Evolutionary conservation across 1,139 yeast genomes (phyloP).

Genomic region (Suhomyces guaymorum): DNA sequence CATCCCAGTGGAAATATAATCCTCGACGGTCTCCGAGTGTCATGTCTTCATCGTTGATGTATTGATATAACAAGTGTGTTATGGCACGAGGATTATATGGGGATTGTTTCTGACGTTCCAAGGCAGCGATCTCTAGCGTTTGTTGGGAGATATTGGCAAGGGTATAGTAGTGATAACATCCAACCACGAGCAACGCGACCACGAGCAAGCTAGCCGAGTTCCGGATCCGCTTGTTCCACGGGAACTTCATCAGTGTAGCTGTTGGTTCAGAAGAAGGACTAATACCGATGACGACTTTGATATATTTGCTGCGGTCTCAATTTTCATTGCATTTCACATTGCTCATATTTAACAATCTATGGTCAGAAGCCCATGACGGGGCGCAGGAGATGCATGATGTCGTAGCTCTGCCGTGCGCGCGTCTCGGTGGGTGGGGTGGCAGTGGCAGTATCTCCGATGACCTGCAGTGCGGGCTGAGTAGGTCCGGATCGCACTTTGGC

Average conservation of each 20-base stretch:
- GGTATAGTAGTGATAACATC: constrained; percentile 3
- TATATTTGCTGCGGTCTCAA: too few relatives aligned
- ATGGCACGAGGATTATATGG: constrained; percentile 32
- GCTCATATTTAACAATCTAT: too few relatives aligned
- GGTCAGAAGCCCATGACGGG: too few relatives aligned
- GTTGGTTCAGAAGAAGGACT: too few relatives aligned
- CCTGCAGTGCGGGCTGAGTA: too few relatives aligned
- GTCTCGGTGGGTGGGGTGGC: too few relatives aligned
- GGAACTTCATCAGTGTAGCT: neutral
- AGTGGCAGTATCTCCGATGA: too few relatives aligned
- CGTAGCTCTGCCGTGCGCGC: too few relatives aligned
- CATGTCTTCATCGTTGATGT: constrained; percentile 15
- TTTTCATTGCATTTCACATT: too few relatives aligned
- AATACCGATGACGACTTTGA: too few relatives aligned
- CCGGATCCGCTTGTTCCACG: neutral
- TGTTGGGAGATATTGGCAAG: constrained; percentile 22
- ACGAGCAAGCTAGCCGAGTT: neutral
- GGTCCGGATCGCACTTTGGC: too few relatives aligned
- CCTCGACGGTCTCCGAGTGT: constrained; percentile 22
- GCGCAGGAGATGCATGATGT: too few relatives aligned
- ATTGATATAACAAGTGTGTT: constrained; percentile 23
- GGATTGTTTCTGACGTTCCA: constrained; percentile 24
- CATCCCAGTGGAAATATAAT: constrained; percentile 45
- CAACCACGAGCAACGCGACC: neutral
- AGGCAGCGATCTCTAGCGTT: constrained; percentile 25